Conservation (phyloP, 352 stramenopile genomes). For the Phytophthora europaea region DNA sequence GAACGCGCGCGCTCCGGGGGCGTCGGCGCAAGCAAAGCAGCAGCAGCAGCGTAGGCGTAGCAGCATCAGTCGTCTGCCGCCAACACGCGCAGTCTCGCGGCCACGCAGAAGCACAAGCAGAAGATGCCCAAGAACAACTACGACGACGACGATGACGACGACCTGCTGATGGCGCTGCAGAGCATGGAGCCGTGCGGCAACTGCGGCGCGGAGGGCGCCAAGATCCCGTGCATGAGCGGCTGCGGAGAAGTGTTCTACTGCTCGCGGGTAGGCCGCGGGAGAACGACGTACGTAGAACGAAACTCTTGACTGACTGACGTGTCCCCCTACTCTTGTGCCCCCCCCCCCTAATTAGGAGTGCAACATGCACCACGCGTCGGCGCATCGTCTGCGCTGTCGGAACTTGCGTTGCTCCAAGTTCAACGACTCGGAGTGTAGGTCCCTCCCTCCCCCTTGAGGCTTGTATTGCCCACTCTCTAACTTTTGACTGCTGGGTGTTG, state of each 20-base stretch:
- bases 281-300: neutral
- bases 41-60: neutral
- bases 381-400: slow-evolving; percentile 86
- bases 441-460: neutral
- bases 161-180: slow-evolving; percentile 86
- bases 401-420: slow-evolving; percentile 92
- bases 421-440: slow-evolving; percentile 90
- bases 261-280: slow-evolving; percentile 61
- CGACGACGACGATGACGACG: slow-evolving; percentile 89
- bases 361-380: slow-evolving; percentile 89
- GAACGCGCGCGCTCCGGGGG: neutral
- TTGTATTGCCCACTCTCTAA: neutral
- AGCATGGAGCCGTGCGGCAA: slow-evolving; percentile 90
- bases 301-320: neutral
- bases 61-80: neutral
- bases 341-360: slow-evolving; percentile 66
- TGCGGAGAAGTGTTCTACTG: slow-evolving; percentile 91
- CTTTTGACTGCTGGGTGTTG: neutral
- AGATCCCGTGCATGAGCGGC: slow-evolving; percentile 90
- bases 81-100: slow-evolving; percentile 3
- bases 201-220: slow-evolving; percentile 81
- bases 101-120: neutral
- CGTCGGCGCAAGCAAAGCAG: slow-evolving; percentile 17
- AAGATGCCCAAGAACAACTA: slow-evolving; percentile 78
- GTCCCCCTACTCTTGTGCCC: neutral